These are phyloP conservation scores for Hypomyces perniciosus DNA, from an alignment of 2,329 filamentous ascomycete species.

Conservation along the genomic window DNA sequence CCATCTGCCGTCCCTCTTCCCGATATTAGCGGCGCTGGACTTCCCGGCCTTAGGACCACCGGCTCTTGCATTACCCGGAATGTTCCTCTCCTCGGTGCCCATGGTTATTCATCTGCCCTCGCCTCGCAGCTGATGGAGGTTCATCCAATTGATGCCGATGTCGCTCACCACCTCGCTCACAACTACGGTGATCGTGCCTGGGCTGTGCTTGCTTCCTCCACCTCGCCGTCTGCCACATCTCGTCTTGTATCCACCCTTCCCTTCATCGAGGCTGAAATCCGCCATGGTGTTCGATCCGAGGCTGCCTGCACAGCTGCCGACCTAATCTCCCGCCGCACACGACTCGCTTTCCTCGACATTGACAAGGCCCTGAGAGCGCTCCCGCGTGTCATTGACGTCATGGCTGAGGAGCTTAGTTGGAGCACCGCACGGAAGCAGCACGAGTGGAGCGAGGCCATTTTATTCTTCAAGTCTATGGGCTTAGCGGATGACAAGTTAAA, in stretches of 20 bases:
- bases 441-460: conserved; percentile 48
- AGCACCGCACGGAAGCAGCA: conserved; percentile 49
- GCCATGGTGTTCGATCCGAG: conserved; percentile 66
- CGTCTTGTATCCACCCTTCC: conserved; percentile 62
- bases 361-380: conserved; percentile 64
- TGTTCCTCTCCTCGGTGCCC: conserved; percentile 67
- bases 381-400: conserved; percentile 64
- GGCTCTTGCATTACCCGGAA: conserved; percentile 70
- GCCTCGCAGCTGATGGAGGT: conserved; percentile 32
- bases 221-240: conserved; percentile 46
- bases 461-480: conserved; percentile 42
- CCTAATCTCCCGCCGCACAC: conserved; percentile 63
- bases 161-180: conserved; percentile 37
- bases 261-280: conserved; percentile 67
- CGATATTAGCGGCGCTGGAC: conserved; percentile 60
- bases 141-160: conserved; percentile 29
- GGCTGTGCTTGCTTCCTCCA: conserved; percentile 52
- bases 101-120: conserved; percentile 51
- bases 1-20: conserved; percentile 48
- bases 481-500: conserved; percentile 24
- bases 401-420: conserved; percentile 65
- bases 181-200: conserved; percentile 56
- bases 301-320: conserved; percentile 68
- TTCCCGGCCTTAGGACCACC: conserved; percentile 44
- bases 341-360: conserved; percentile 70